These are phyloP conservation scores for Macrolepiota albuminosa DNA, from an alignment of 768 basidiomycete species.

Conservation along the genomic window DNA sequence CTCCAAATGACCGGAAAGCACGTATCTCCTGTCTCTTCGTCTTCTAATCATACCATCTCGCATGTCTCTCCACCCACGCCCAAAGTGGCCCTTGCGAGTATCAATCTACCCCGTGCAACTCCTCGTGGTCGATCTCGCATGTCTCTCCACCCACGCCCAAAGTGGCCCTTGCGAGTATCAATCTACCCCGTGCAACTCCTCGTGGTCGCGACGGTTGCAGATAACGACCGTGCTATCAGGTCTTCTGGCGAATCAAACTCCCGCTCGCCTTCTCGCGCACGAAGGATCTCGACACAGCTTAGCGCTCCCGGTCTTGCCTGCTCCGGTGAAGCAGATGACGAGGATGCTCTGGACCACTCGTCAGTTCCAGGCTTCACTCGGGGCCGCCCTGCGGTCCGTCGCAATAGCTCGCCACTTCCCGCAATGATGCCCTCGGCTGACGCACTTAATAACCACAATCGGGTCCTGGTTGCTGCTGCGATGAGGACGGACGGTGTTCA, in stretches of 20 bases:
- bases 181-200: conserved; percentile 37
- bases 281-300: conserved; percentile 15
- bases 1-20: conserved; percentile 44
- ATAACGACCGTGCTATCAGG: conserved; percentile 25
- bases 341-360: conserved; percentile 45
- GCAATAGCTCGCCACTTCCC: conserved; percentile 56
- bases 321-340: conserved; percentile 25
- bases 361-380: conserved; percentile 35
- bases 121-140: conserved; percentile 51
- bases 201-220: conserved; percentile 48
- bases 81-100: conserved; percentile 35
- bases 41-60: conserved; percentile 41
- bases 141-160: conserved; percentile 63
- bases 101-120: conserved; percentile 32
- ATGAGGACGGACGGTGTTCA: conserved; percentile 19
- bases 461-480: conserved; percentile 17
- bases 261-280: conserved; percentile 37
- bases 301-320: conserved; percentile 9
- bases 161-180: conserved; percentile 28
- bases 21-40: conserved; percentile 40
- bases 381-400: conserved; percentile 46
- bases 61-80: conserved; percentile 61
- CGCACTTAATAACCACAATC: conserved; percentile 23
- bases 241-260: conserved; percentile 29
- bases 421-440: conserved; percentile 37